Base-by-base conservation (phyloP, 345 rosid genomes). In the Erysimum cheiranthoides region DNA sequence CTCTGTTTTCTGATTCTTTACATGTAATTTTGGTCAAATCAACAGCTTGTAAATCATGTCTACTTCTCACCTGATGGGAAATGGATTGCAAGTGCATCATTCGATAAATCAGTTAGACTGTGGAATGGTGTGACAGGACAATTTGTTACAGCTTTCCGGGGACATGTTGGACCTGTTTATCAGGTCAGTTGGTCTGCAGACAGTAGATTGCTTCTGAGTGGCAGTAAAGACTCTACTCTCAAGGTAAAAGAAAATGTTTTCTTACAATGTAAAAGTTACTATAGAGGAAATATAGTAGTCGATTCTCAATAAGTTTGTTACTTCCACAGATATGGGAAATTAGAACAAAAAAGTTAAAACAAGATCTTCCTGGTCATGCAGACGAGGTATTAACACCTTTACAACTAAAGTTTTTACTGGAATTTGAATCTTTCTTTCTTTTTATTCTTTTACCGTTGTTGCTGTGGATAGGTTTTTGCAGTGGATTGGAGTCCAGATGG, bases 401-500 rank as follows among this genome's bases (percentile, higher is more conserved):
- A 18, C 32, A 46, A 12, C 31, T 40, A 17, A 13, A 18, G 10
- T 12, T 3, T 16, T 36, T 47, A 62, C 38, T 30, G 39, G 9
- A 67, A 52, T 30, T 50, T 31, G 5, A n/a, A 9, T 39, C 9
- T 47, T 27, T 36, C 49, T 43, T n/a, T 61, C 27, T 35, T 5
- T 21, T 81, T 30, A 77, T 31, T 32, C 61, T 61, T 40, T 3
- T n/a, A 21, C 25, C 25, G 32, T 56, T 14, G 10, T 46, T 28
- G 8, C 54, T 59, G 38, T 28, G 13, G 3, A 25, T 58, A 93
- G 96, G 97, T 92, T 68, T 94, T 77, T 59, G 93, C 97, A 1
- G 97, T 95, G 76, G 97, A 95, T 75, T 95, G 97, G 99, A 95
- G 99, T 84, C 99, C 99, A 6, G 97, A 92, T 75, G 99, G 97